Evolutionary conservation across 495 filamentous ascomycete species (phyloP).

Genomic region (Thermochaetoides thermophila): DNA sequence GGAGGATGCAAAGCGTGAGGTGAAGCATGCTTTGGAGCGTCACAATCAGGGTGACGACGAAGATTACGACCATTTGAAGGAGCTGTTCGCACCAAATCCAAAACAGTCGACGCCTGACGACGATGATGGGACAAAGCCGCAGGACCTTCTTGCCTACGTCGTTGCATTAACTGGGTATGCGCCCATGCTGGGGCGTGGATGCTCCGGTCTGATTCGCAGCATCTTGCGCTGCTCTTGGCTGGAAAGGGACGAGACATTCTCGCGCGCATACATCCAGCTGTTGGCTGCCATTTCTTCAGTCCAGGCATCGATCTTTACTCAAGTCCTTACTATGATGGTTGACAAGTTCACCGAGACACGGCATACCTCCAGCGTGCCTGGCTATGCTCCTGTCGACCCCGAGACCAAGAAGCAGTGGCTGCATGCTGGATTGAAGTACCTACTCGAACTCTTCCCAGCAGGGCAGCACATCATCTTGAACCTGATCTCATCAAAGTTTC

Average conservation of each 20-base stretch:
- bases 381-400: conserved; percentile 41
- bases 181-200: conserved; percentile 53
- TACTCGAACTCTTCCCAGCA: conserved; percentile 64
- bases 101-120: conserved; percentile 22
- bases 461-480: conserved; percentile 50
- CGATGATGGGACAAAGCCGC: conserved; percentile 13
- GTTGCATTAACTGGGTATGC: conserved; percentile 61
- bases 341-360: conserved; percentile 47
- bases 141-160: conserved; percentile 56
- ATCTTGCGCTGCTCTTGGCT: conserved; percentile 71
- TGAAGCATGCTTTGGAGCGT: conserved; percentile 54
- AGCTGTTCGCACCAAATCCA: conserved; percentile 41
- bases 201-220: conserved; percentile 56
- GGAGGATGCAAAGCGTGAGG: conserved; percentile 53
- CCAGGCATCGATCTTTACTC: conserved; percentile 40
- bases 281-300: conserved; percentile 67
- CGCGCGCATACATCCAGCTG: conserved; percentile 65
- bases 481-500: conserved; percentile 52
- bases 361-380: conserved; percentile 39
- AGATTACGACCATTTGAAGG: conserved; percentile 58
- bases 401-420: conserved; percentile 49
- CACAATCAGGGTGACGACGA: conserved; percentile 53
- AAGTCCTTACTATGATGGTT: conserved; percentile 65
- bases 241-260: conserved; percentile 65
- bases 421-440: conserved; percentile 59